phyloP scores from a whole-genome alignment of 495 filamentous ascomycete genomes.

The Trichoderma orchidacearum region DNA sequence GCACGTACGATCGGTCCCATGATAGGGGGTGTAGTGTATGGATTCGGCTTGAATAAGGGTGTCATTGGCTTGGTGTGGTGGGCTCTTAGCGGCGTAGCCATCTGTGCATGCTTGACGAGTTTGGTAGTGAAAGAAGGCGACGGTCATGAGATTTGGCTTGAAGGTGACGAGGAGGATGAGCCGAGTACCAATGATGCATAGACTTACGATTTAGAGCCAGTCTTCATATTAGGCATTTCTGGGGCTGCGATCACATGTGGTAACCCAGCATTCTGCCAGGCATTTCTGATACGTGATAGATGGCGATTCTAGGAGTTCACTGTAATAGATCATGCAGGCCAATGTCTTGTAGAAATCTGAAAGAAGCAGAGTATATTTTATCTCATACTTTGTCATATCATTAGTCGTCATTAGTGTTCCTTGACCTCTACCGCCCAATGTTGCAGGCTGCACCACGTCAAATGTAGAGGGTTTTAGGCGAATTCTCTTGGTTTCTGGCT shows the following conservation, averaged over 20 bases:
- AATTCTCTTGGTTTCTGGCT: not conserved
- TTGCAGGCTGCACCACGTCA: not conserved
- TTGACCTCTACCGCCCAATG: too few species aligned
- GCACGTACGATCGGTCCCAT: conserved; percentile 66
- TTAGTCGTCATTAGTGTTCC: too few species aligned
- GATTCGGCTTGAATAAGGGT: conserved; percentile 52
- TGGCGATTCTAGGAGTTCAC: too few species aligned
- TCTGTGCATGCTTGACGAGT: conserved; percentile 45
- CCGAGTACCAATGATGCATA: not conserved
- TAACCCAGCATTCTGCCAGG: too few species aligned
- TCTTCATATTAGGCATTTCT: too few species aligned
- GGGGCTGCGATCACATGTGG: too few species aligned
- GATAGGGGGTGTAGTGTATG: conserved; percentile 57
- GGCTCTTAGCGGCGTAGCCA: conserved; percentile 49
- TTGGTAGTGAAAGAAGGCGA: conserved; percentile 60
- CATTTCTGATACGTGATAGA: not conserved
- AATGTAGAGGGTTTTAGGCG: not conserved
- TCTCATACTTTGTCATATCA: too few species aligned
- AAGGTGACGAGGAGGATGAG: conserved; percentile 48
- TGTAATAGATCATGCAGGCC: not conserved
- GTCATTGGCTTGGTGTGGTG: conserved; percentile 71
- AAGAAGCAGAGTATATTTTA: too few species aligned
- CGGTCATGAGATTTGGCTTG: conserved; percentile 55
- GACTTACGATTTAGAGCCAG: not conserved
- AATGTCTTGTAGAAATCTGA: not conserved